Base-by-base conservation (phyloP, 2,329 filamentous ascomycete genomes). In the Alternaria metachromatica region DNA sequence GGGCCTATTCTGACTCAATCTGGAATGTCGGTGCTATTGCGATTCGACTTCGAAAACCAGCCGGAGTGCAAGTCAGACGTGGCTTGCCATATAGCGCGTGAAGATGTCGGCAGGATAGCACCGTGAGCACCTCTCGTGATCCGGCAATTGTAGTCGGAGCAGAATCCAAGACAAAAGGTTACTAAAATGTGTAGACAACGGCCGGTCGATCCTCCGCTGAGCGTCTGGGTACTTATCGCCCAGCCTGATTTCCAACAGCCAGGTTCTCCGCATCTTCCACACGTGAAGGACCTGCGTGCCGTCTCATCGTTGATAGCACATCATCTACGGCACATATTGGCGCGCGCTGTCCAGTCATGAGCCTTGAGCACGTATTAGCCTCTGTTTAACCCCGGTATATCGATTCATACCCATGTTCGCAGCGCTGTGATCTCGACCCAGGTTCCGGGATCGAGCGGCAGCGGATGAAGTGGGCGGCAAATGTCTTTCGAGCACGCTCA, bases 391-490 rank as follows among this genome's bases (percentile, higher is more conserved):
- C 12, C 23, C 18, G 15, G 51, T 55, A 30, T 18, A 21, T 18
- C 46, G 18, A 28, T 30, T 20, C 26, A 21, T 37, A 53, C 18
- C 60, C 60, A 50, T 55, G 56, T 13, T 44, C 18, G 41, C 28
- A 33, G 26, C 20, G 21, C 6, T 20, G 45, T 8, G 12, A 26
- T 25, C 28, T 37, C 21, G 30, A 26, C 23, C 18, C 59, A 11
- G 46, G 37, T 45, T 33, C 6, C 18, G 23, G 6, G 59, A 26
- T 48, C 46, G 33, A 46, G 54, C 41, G 15, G 44, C 43, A 10
- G 37, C 37, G 56, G 49, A 30, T 57, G 53, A 43, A 18, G 15
- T 43, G 44, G 30, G 46, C 60, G 60, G 63, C 63, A 63, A 26
- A 49, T 63, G 48, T 18, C 9, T 21, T 26, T n/a, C 13, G 3